Conservation (phyloP, 1,284 basidiomycete genomes). For the Athelia sp. region DNA sequence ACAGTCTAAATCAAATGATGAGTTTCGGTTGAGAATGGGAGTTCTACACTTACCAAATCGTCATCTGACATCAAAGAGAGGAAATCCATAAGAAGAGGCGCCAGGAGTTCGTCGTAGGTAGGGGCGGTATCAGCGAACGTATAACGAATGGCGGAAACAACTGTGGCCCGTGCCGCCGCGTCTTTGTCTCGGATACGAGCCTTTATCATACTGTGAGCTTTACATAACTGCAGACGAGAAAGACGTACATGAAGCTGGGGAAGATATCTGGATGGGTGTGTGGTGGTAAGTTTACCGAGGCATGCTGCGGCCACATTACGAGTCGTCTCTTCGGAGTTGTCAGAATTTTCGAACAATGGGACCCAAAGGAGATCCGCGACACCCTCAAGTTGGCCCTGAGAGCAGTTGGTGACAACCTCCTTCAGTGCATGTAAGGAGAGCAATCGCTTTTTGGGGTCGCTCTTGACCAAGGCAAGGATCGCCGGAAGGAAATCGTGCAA, state of each 20-base stretch:
- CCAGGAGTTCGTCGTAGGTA: slow-evolving; percentile 85
- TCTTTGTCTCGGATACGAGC: slow-evolving; percentile 65
- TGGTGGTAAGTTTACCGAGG: slow-evolving; percentile 90
- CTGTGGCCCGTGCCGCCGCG: slow-evolving; percentile 78
- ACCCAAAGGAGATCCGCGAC: slow-evolving; percentile 89
- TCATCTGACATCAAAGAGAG: slow-evolving; percentile 81
- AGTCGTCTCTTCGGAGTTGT: slow-evolving; percentile 84
- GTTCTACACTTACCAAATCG: slow-evolving; percentile 58
- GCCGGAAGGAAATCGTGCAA: slow-evolving; percentile 80
- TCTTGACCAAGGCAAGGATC: slow-evolving; percentile 80
- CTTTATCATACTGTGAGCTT: slow-evolving; percentile 25
- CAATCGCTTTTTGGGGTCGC: slow-evolving; percentile 73
- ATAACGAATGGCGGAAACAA: slow-evolving; percentile 92
- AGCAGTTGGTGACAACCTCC: slow-evolving; percentile 91
- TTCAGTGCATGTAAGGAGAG: slow-evolving; percentile 90
- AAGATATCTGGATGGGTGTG: slow-evolving; percentile 84
- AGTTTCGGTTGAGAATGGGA: slow-evolving; percentile 5
- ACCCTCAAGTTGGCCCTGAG: slow-evolving; percentile 74
- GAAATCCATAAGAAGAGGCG: slow-evolving; percentile 86
- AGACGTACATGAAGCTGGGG: slow-evolving; percentile 81
- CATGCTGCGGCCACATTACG: slow-evolving; percentile 96
- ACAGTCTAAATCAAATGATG: slow-evolving; percentile 55
- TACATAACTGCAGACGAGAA: not conserved
- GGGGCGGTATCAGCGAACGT: slow-evolving; percentile 87
- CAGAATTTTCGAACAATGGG: slow-evolving; percentile 83